These are phyloP conservation scores for Pseudozyma pruni DNA, from an alignment of 1,284 basidiomycete species.

Conservation along the genomic window DNA sequence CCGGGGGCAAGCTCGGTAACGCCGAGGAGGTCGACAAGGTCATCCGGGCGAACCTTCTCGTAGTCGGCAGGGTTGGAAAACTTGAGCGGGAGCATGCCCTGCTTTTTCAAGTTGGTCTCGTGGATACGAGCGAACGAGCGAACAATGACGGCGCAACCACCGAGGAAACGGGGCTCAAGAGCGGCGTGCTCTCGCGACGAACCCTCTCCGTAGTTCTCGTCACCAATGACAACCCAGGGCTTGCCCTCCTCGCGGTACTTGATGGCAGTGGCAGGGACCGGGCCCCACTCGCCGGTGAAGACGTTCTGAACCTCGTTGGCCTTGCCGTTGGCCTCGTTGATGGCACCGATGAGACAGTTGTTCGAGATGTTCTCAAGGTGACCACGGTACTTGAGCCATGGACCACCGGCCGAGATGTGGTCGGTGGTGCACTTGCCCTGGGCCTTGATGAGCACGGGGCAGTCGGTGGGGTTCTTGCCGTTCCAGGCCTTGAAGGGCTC, in stretches of 20 bases:
- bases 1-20: conserved; percentile 63
- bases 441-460: conserved; percentile 97
- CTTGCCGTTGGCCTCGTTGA: conserved; percentile 93
- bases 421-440: conserved; percentile 94
- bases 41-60: conserved; percentile 63
- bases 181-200: conserved; percentile 98
- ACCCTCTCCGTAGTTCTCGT: conserved; percentile 92
- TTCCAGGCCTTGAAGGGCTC: conserved; percentile 92
- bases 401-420: conserved; percentile 87
- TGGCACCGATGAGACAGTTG: conserved; percentile 94
- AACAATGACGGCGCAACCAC: conserved; percentile 92
- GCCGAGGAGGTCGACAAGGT: conserved; percentile 62
- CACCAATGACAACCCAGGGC: conserved; percentile 91
- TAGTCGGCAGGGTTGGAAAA: conserved; percentile 66
- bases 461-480: conserved; percentile 87
- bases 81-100: conserved; percentile 64
- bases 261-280: conserved; percentile 85
- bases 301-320: conserved; percentile 95
- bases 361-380: conserved; percentile 99
- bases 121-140: conserved; percentile 98
- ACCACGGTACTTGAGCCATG: conserved; percentile 99
- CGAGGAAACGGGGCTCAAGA: conserved; percentile 95
- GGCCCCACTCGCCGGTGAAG: conserved; percentile 84
- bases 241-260: conserved; percentile 88
- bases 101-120: conserved; percentile 89